A percentile compares a stretch with the other conserved stretches of the same genome.
Conservation (phyloP, 1,284 basidiomycete genomes). For the Naganishia cerealis region DNA sequence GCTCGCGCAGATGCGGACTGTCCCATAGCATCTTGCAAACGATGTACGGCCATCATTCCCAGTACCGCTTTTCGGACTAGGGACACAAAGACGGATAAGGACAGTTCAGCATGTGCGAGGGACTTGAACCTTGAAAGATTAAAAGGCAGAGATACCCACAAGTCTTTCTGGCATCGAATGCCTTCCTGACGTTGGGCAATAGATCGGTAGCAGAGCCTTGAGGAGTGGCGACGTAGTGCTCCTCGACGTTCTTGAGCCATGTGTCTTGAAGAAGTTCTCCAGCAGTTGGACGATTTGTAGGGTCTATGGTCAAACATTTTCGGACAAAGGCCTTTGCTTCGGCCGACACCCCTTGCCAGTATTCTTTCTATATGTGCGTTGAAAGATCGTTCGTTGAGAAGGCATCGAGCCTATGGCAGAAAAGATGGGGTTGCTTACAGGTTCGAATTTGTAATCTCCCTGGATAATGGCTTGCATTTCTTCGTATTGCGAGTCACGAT, state of each 20-base stretch:
- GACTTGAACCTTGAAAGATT: background rate
- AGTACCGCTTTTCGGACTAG: constrained; percentile 79
- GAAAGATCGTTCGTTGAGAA: background rate
- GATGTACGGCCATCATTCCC: constrained; percentile 78
- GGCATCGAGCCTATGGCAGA: background rate
- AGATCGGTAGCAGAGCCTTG: constrained; percentile 72
- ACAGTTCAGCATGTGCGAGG: background rate
- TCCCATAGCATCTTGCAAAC: constrained; percentile 61
- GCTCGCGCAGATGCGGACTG: constrained; percentile 55
- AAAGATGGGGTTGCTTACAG: constrained; percentile 46
- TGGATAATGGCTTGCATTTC: constrained; percentile 91
- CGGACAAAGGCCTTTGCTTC: constrained; percentile 78
- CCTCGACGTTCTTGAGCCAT: constrained; percentile 68
- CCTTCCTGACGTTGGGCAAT: constrained; percentile 81
- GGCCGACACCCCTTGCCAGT: constrained; percentile 80
- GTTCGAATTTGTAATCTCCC: constrained; percentile 89
- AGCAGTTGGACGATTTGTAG: constrained; percentile 72
- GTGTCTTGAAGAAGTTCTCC: constrained; percentile 68
- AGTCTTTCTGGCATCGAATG: constrained; percentile 80
- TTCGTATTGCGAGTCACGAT: constrained; percentile 79
- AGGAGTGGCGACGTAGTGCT: constrained; percentile 70
- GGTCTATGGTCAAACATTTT: constrained; percentile 80
- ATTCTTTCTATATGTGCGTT: constrained; percentile 59
- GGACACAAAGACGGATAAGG: constrained; percentile 48
- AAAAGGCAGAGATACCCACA: constrained; percentile 60